Evolutionary conservation across 257 asterid species (phyloP), one percentile per base, ranked within the genome.

Genomic region (Nicotiana tabacum): DNA sequence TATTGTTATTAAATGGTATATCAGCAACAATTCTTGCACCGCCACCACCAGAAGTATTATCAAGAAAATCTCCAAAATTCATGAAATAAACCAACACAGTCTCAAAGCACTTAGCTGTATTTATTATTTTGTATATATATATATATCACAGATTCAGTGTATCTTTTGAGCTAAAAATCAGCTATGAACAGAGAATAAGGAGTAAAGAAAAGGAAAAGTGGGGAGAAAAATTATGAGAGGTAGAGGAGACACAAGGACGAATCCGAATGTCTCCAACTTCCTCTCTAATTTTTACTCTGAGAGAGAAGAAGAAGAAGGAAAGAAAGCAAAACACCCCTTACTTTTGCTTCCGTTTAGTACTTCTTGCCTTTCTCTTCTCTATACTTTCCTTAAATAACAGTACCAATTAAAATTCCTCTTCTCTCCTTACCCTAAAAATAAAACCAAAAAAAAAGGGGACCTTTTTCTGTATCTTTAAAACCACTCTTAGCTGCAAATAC

Each of bases 31-130:
- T 87, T 88, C 94, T 92, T 85, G 92, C 87, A 81, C 92, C 89
- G 60, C 88, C 85, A 1, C 30, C 92, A 84, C 89, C 90, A 74
- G 95, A 88, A 89, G 82, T 89, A 89, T 70, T 92, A 43, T 94
- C 96, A 62, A 92, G 94, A 87, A 95, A 94, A 69, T 90, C 98
- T 87, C 95, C 98, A 93, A 96, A 93, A 94, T 94, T 94, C 98
- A 96, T 96, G 89, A 91, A 91, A 66, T 67, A 67, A 27, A 77
- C 55, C 85, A 69, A 43, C 8, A 17, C 51, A 35, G 16, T 77
- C 35, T 80, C 56, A 74, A 74, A 74, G 60, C 37, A 74, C 79
- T 46, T 6, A 13, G 58, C 79, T 46, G 15, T 74, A 24, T 74
- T 24, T 74, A 11, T 70, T n/a, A 43, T 9, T 46, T 13, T 46